phyloP scores from a whole-genome alignment of 257 asterid species.

The Plectranthus barbatus region DNA sequence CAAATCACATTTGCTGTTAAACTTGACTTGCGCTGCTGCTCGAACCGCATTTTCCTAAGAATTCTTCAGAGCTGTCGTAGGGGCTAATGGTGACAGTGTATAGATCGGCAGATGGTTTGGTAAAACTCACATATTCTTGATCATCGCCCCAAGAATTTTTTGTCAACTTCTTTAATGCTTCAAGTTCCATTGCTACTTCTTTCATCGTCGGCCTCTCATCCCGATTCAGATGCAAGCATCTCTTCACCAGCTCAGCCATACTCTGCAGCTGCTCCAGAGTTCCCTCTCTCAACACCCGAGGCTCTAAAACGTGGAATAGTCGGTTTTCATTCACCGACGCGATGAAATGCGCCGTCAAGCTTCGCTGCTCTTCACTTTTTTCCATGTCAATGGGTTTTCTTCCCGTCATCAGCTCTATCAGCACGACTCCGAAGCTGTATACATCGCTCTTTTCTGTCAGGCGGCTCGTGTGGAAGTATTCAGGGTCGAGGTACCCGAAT shows the following conservation, averaged over 20 bases:
- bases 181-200: background rate
- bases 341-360: background rate
- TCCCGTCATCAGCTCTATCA: background rate
- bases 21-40: conserved; percentile 9
- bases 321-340: background rate
- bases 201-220: background rate
- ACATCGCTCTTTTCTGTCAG: conserved; percentile 53
- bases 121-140: background rate
- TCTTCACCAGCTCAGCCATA: background rate
- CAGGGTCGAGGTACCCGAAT: conserved; percentile 73
- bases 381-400: background rate
- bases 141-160: background rate
- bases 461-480: conserved; percentile 58
- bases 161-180: conserved; percentile 25
- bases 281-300: background rate
- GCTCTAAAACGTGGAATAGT: background rate
- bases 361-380: background rate
- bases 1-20: too few relatives aligned
- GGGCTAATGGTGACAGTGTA: background rate
- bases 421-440: background rate
- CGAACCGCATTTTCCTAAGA: conserved; percentile 28
- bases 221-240: background rate
- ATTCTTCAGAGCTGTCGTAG: conserved; percentile 3
- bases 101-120: background rate
- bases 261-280: background rate